Evolutionary conservation across 305 asterid genomes (phyloP).

Genomic region (Fraxinus floribunda): DNA sequence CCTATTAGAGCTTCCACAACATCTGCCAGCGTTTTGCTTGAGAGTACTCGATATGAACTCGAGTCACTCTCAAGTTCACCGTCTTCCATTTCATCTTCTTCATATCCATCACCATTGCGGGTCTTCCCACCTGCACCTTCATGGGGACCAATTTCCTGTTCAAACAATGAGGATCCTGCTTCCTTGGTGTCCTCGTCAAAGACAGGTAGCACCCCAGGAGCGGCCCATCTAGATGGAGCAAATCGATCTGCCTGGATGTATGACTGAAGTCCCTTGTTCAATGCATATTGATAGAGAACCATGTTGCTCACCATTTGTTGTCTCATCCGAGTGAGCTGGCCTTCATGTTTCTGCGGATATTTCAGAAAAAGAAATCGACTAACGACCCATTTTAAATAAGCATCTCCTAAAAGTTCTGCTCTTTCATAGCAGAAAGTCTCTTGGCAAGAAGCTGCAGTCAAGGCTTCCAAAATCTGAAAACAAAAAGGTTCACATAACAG

Average conservation of each 20-base stretch:
- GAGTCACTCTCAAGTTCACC: constrained; percentile 96
- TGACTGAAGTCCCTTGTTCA: constrained; percentile 83
- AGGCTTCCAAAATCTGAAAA: constrained; percentile 87
- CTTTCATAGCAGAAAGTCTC: constrained; percentile 97
- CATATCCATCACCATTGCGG: constrained; percentile 46
- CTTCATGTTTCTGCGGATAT: constrained; percentile 97
- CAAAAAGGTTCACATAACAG: constrained; percentile 28
- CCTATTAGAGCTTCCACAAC: constrained; percentile 99
- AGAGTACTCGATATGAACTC: constrained; percentile 92
- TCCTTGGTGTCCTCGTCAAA: constrained; percentile 89
- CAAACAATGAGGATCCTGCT: constrained; percentile 52
- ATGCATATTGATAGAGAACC: constrained; percentile 77
- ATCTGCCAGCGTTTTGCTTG: constrained; percentile 97
- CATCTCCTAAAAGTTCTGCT: constrained; percentile 97
- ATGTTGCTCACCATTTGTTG: constrained; percentile 97
- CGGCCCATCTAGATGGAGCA: constrained; percentile 99
- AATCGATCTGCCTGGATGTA: constrained; percentile 98
- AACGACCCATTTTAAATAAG: constrained; percentile 98
- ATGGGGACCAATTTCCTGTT: constrained; percentile 35
- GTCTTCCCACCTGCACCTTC: constrained; percentile 32
- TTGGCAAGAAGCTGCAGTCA: constrained; percentile 98
- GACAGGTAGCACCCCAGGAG: constrained; percentile 97
- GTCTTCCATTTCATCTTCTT: constrained; percentile 84
- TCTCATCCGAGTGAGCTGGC: constrained; percentile 96
- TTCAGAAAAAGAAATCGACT: constrained; percentile 87